Percentiles rank a stretch among this genome's conserved stretches.
Evolutionary conservation across 306 rosid genomes (phyloP).

Genomic region (Clitoria ternatea): DNA sequence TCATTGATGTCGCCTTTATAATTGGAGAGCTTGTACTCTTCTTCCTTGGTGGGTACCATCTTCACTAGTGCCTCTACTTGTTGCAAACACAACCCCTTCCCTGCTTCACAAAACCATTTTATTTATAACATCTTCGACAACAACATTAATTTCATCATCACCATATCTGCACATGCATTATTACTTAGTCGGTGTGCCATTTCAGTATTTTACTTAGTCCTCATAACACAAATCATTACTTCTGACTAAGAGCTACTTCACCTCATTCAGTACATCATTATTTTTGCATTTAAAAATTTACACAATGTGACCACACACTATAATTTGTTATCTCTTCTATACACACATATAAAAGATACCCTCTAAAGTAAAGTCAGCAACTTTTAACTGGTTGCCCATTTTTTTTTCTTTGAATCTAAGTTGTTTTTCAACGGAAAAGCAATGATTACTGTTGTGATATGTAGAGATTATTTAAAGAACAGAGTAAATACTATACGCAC

Average conservation of each 20-base stretch:
- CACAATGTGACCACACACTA: too few species aligned
- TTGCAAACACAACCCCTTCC: slow-evolving; percentile 62
- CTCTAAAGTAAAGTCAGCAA: too few species aligned
- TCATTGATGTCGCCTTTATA: slow-evolving; percentile 77
- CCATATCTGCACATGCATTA: slow-evolving; percentile 26
- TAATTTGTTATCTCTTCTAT: too few species aligned
- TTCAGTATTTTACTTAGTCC: slow-evolving; percentile 12
- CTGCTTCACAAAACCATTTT: slow-evolving; percentile 42
- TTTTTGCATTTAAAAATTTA: too few species aligned
- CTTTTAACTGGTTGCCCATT: too few species aligned
- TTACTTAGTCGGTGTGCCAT: slow-evolving; percentile 11
- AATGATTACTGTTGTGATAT: too few species aligned
- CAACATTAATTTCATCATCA: slow-evolving; percentile 1
- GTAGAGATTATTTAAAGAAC: too few species aligned
- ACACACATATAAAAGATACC: too few species aligned
- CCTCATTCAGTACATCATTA: too few species aligned
- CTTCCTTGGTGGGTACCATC: slow-evolving; percentile 88
- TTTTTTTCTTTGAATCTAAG: too few species aligned
- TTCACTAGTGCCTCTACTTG: slow-evolving; percentile 89
- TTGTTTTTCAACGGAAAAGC: too few species aligned
- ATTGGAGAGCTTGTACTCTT: slow-evolving; percentile 63
- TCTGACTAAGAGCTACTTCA: neutral
- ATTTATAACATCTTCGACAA: slow-evolving; percentile 11
- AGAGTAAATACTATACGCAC: too few species aligned
- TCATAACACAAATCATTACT: neutral